A percentile compares a stretch with the other conserved stretches of the same genome.
Conservation (phyloP, 2,329 filamentous ascomycete genomes). For the Fusarium irregulare region DNA sequence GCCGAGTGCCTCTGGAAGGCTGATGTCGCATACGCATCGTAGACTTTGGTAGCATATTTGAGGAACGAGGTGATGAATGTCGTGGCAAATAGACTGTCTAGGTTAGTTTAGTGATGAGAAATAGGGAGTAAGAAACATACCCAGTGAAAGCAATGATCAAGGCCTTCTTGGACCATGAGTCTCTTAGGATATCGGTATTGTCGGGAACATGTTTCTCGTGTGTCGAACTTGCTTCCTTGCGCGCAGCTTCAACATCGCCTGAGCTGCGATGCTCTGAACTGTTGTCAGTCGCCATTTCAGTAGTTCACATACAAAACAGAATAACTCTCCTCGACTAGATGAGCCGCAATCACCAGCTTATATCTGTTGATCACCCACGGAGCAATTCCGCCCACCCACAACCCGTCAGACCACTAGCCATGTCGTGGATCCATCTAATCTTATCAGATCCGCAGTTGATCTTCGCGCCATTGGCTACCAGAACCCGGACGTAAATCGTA, state of each 20-base stretch:
- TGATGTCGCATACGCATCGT: constrained; percentile 51
- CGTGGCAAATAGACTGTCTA: constrained; percentile 45
- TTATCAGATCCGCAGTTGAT: constrained; percentile 37
- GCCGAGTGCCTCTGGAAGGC: constrained; percentile 61
- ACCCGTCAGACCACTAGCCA: constrained; percentile 1
- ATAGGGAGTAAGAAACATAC: background rate
- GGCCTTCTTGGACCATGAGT: constrained; percentile 43
- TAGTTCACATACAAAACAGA: background rate
- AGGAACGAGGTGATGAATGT: constrained; percentile 49
- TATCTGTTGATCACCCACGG: background rate
- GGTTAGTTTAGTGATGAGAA: background rate
- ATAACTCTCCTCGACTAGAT: background rate
- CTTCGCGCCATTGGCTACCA: background rate
- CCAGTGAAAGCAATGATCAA: constrained; percentile 42
- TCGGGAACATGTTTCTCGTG: background rate
- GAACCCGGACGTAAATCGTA: background rate
- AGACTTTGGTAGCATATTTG: constrained; percentile 49
- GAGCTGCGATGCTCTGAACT: constrained; percentile 23
- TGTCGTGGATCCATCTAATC: constrained; percentile 39
- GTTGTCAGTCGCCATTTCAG: constrained; percentile 17
- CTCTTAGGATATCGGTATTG: constrained; percentile 39
- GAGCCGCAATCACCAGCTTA: background rate
- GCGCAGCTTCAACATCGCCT: constrained; percentile 24
- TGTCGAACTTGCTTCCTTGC: background rate
- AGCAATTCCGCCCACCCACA: constrained; percentile 32